A percentile compares a stretch with the other conserved stretches of the same genome.
These are phyloP conservation scores for Globisporangium megalacanthum DNA, from an alignment of 352 stramenopile species.

Conservation along the genomic window DNA sequence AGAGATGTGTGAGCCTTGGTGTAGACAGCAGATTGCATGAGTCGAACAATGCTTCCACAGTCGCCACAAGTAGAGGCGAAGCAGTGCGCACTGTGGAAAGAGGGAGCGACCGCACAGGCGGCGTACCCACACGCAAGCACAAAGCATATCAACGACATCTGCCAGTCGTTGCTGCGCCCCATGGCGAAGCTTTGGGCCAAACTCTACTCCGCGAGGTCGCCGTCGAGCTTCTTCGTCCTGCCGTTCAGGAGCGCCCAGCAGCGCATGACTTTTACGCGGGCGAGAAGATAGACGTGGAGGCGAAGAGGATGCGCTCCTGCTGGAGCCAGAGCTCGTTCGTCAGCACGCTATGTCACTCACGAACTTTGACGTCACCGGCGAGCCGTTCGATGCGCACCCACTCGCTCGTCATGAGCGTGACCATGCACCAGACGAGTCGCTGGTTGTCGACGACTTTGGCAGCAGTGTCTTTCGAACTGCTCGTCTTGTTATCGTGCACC, in stretches of 20 bases:
- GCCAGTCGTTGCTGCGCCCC: no score
- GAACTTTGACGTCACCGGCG: slow-evolving; percentile 27
- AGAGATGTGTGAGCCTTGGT: no score
- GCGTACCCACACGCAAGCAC: no score
- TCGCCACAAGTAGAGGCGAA: no score
- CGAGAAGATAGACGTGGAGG: slow-evolving; percentile 35
- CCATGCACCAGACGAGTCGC: slow-evolving; percentile 50
- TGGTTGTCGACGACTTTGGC: slow-evolving; percentile 1
- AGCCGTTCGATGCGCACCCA: slow-evolving; percentile 27
- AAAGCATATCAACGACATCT: no score
- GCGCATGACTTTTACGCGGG: slow-evolving; percentile 21
- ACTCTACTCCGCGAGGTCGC: no score
- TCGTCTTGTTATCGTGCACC: not conserved
- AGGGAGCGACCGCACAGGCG: no score
- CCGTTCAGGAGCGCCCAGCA: slow-evolving; percentile 59
- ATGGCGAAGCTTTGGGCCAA: no score
- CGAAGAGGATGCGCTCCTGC: slow-evolving; percentile 45
- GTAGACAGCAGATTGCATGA: no score
- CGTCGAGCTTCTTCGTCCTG: slow-evolving; percentile 33
- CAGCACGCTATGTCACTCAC: slow-evolving; percentile 53
- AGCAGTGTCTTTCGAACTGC: not conserved
- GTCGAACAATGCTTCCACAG: no score
- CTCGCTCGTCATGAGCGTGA: slow-evolving; percentile 49
- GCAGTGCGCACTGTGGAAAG: no score
- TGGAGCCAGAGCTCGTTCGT: slow-evolving; percentile 57